Evolutionary conservation across 495 filamentous ascomycete genomes (phyloP).

Genomic region (Aspergillus campestris): DNA sequence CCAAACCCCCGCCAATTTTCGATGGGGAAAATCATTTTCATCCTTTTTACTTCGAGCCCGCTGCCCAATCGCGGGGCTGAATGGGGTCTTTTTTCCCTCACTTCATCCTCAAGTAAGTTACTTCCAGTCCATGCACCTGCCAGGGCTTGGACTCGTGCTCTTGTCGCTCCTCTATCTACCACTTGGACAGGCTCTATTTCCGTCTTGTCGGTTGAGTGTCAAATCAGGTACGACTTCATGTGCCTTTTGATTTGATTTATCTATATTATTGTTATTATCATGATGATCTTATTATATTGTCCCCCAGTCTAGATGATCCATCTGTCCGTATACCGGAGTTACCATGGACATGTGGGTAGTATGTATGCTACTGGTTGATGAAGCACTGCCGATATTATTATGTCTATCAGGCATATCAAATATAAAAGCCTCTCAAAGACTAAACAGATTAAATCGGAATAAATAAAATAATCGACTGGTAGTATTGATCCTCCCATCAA

Average conservation of each 20-base stretch:
- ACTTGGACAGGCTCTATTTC: not conserved
- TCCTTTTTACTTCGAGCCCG: conserved; percentile 4
- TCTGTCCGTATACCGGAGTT: no score
- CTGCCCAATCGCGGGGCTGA: conserved; percentile 7
- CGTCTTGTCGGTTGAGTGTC: not conserved
- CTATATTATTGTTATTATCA: no score
- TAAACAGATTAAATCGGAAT: no score
- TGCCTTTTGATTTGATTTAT: no score
- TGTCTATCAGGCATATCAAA: no score
- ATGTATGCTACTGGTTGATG: no score
- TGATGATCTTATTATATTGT: no score
- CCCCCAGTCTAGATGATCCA: no score
- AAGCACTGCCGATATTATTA: no score
- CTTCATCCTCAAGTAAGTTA: not conserved
- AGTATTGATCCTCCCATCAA: not conserved
- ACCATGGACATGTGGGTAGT: no score
- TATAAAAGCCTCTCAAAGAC: no score
- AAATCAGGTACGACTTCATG: conserved; percentile 4
- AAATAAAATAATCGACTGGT: no score
- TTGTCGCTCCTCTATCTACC: not conserved
- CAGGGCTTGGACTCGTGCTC: not conserved
- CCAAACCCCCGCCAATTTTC: conserved; percentile 11
- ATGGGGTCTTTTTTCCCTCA: conserved; percentile 2
- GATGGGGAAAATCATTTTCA: conserved; percentile 5
- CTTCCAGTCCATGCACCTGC: not conserved